These are phyloP conservation scores for Immersiella caudata DNA, from an alignment of 495 filamentous ascomycete genomes.

Conservation along the genomic window DNA sequence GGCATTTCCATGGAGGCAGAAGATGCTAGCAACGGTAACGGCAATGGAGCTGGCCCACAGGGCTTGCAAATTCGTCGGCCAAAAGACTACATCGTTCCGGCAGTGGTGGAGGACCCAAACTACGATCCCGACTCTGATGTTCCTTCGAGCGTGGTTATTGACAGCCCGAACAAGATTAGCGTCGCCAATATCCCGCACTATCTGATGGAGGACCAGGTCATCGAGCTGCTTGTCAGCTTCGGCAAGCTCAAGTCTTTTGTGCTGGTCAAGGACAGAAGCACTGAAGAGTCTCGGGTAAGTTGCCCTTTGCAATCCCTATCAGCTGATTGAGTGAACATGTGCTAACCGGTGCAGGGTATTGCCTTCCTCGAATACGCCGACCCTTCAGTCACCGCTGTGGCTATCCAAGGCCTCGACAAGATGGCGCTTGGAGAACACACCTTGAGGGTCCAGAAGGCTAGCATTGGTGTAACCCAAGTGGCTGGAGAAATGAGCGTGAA, in stretches of 20 bases:
- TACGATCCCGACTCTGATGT: slow-evolving; percentile 69
- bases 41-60: slow-evolving; percentile 52
- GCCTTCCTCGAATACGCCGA: slow-evolving; percentile 96
- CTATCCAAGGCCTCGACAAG: slow-evolving; percentile 86
- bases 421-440: slow-evolving; percentile 88
- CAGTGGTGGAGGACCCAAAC: slow-evolving; percentile 71
- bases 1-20: slow-evolving; percentile 84
- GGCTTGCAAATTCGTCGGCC: slow-evolving; percentile 86
- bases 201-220: slow-evolving; percentile 87
- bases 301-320: neutral
- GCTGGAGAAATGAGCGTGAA: slow-evolving; percentile 94
- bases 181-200: slow-evolving; percentile 85
- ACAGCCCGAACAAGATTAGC: slow-evolving; percentile 94
- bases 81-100: slow-evolving; percentile 96
- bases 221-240: slow-evolving; percentile 84
- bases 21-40: slow-evolving; percentile 56
- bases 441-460: slow-evolving; percentile 84
- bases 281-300: slow-evolving; percentile 86
- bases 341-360: slow-evolving; percentile 67
- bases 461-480: slow-evolving; percentile 89
- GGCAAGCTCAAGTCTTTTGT: slow-evolving; percentile 93
- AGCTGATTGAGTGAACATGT: neutral
- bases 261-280: slow-evolving; percentile 82
- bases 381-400: slow-evolving; percentile 73
- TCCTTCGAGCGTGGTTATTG: slow-evolving; percentile 78